phyloP scores from a whole-genome alignment of 2,329 filamentous ascomycete species.

The Cordyceps farinosa region DNA sequence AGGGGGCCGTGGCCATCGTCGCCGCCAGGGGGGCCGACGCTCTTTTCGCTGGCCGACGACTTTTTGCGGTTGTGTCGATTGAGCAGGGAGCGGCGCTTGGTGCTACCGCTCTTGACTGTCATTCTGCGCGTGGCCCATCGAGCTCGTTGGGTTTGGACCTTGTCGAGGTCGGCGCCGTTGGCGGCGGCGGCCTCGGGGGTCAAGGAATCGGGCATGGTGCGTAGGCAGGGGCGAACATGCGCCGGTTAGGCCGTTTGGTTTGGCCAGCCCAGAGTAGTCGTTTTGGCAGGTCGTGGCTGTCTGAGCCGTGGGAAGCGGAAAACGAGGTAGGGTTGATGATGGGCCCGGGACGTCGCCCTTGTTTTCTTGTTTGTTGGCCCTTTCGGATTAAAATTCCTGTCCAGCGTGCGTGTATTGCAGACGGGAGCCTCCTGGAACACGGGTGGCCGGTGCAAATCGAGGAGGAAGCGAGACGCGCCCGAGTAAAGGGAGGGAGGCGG shows the following conservation, averaged over 20 bases:
- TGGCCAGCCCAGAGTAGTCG: constrained; percentile 9
- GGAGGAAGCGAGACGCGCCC: constrained; percentile 11
- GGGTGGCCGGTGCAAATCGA: not conserved
- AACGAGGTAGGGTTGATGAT: not conserved
- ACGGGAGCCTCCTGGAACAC: constrained; percentile 4
- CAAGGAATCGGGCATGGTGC: constrained; percentile 33
- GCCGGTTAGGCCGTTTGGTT: constrained; percentile 16
- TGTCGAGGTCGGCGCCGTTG: constrained; percentile 23
- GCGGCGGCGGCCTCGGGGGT: constrained; percentile 25
- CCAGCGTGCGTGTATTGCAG: not conserved
- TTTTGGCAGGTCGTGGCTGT: not conserved
- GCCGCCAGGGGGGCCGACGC: constrained; percentile 44
- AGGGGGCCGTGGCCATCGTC: constrained; percentile 35
- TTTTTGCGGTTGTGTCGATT: constrained; percentile 67
- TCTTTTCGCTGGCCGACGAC: constrained; percentile 64
- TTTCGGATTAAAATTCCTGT: not conserved
- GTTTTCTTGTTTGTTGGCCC: not conserved
- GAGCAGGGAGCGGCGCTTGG: constrained; percentile 80
- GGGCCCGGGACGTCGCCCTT: not conserved
- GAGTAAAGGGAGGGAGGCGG: constrained; percentile 10
- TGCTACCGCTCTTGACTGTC: constrained; percentile 67
- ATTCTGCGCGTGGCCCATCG: constrained; percentile 96
- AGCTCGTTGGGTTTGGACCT: constrained; percentile 63
- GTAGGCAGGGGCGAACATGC: constrained; percentile 15
- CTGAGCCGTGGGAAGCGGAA: not conserved